These are phyloP conservation scores for Termitomyces sp. DNA, from an alignment of 768 basidiomycete species.

Conservation along the genomic window DNA sequence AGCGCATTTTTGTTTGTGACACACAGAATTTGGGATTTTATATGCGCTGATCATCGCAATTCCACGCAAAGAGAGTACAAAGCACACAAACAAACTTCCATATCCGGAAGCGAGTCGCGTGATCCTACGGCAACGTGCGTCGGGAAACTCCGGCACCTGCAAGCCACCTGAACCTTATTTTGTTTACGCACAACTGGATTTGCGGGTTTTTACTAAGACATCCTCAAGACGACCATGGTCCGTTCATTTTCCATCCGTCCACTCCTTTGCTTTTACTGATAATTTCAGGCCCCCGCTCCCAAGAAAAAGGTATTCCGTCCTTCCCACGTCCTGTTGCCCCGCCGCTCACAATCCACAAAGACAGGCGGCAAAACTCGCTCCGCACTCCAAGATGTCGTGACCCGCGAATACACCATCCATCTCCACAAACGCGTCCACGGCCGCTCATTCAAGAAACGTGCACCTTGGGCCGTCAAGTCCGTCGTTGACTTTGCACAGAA, in stretches of 20 bases:
- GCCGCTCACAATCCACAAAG: constrained; percentile 20
- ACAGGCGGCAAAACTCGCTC: constrained; percentile 87
- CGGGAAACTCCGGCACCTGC: constrained; percentile 23
- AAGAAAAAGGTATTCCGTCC: constrained; percentile 49
- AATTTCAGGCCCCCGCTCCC: constrained; percentile 39
- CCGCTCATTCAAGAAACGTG: constrained; percentile 95
- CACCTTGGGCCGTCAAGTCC: constrained; percentile 94
- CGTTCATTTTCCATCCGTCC: constrained; percentile 21
- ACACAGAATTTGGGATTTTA: no score
- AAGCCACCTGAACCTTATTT: constrained; percentile 60
- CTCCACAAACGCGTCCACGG: constrained; percentile 93
- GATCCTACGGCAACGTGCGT: not conserved
- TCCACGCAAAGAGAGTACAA: constrained; percentile 16
- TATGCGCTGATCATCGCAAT: not conserved
- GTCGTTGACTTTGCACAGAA: constrained; percentile 88
- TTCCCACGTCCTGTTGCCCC: not conserved
- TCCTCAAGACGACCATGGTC: constrained; percentile 62
- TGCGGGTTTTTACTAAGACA: no score
- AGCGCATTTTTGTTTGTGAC: constrained; percentile 64
- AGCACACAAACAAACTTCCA: constrained; percentile 14
- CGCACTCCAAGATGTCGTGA: constrained; percentile 96
- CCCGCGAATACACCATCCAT: constrained; percentile 98
- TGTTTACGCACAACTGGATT: constrained; percentile 29
- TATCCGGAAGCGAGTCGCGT: not conserved
- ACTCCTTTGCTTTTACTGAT: not conserved